phyloP scores from a whole-genome alignment of 192 early-diverging fungal genomes.

The Phycomyces blakesleeanus region DNA sequence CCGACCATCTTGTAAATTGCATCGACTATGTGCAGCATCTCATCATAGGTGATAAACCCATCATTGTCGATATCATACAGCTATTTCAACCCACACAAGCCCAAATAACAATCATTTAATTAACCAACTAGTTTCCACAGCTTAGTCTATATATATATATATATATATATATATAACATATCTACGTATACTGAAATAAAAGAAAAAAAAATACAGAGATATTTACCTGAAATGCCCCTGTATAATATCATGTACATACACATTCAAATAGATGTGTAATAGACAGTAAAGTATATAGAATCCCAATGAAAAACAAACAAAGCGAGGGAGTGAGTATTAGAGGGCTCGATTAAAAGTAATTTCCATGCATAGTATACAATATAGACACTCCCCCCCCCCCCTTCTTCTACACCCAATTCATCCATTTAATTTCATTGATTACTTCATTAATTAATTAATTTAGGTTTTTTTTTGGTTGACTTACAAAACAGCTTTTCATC shows the following conservation, averaged over 20 bases:
- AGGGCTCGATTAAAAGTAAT: too few relatives aligned
- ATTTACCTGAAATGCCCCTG: conserved; percentile 33
- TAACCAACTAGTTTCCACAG: too few relatives aligned
- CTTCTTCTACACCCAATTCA: too few relatives aligned
- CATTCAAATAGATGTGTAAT: background rate
- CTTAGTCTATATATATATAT: background rate
- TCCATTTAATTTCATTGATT: too few relatives aligned
- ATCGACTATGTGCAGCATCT: conserved; percentile 90
- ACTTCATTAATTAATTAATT: too few relatives aligned
- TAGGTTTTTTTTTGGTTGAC: too few relatives aligned
- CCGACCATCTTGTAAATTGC: conserved; percentile 95
- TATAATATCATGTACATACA: too few relatives aligned
- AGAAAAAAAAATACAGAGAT: too few relatives aligned
- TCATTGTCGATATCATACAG: conserved; percentile 92
- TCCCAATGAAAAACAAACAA: conserved; percentile 8
- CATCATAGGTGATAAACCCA: conserved; percentile 78
- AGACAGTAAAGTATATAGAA: background rate
- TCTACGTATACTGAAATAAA: too few relatives aligned
- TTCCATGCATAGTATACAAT: too few relatives aligned
- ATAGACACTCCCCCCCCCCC: too few relatives aligned
- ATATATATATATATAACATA: conserved; percentile 1
- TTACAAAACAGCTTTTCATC: conserved; percentile 86
- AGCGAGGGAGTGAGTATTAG: background rate
- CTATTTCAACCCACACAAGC: background rate
- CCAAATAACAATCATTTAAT: too few relatives aligned